These are phyloP conservation scores for Mycosarcoma maydis DNA, from an alignment of 1,284 basidiomycete species.

Conservation along the genomic window DNA sequence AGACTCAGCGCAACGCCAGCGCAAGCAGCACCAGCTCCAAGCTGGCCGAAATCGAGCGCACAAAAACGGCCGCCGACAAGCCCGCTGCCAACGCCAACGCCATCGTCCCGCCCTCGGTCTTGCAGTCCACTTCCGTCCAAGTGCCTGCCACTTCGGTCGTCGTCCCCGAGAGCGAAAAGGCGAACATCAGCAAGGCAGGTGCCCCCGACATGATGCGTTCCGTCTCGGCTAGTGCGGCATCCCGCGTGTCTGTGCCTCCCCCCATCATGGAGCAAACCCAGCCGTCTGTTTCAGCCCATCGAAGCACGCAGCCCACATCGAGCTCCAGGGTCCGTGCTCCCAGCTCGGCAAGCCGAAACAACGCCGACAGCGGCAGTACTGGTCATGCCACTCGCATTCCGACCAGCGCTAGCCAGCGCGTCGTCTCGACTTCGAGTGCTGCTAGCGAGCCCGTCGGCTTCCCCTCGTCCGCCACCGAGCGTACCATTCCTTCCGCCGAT, in stretches of 20 bases:
- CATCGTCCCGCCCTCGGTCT: constrained; percentile 29
- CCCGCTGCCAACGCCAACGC: constrained; percentile 36
- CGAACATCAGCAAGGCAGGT: constrained; percentile 14
- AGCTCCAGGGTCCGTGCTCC: constrained; percentile 17
- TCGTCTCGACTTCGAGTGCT: constrained; percentile 23
- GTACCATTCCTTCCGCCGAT: constrained; percentile 2
- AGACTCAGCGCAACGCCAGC: constrained; percentile 30
- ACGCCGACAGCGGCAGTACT: background rate
- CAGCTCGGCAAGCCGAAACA: constrained; percentile 21
- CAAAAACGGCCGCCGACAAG: constrained; percentile 37
- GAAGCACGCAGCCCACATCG: constrained; percentile 6
- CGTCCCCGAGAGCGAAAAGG: constrained; percentile 33
- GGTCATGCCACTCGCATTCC: constrained; percentile 5
- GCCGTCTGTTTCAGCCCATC: background rate
- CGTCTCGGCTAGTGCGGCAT: constrained; percentile 31
- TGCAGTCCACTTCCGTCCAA: constrained; percentile 24
- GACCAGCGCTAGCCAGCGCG: constrained; percentile 18
- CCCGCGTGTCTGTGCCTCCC: constrained; percentile 37
- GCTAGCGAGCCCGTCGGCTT: constrained; percentile 31
- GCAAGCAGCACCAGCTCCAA: constrained; percentile 27
- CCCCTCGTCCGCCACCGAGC: constrained; percentile 24
- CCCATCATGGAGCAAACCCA: constrained; percentile 33
- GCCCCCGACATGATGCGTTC: constrained; percentile 39
- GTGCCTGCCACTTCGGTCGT: constrained; percentile 23
- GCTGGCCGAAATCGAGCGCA: constrained; percentile 18